phyloP scores from a whole-genome alignment of 192 early-diverging fungal species.

The Backusella parvicylindrica region DNA sequence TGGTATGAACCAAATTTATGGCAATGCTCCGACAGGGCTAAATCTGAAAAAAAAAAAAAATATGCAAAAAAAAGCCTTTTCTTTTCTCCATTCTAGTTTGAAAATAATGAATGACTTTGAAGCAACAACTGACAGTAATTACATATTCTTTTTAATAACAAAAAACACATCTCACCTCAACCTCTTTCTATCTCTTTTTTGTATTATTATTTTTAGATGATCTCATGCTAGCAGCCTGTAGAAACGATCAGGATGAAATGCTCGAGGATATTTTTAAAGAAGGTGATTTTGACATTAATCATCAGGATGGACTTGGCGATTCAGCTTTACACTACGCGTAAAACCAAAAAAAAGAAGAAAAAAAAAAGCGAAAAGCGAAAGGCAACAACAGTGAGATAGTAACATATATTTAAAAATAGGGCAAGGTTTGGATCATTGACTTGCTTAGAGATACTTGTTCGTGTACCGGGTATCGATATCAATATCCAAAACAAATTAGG shows the following conservation, averaged over 20 bases:
- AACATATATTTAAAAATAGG: background rate
- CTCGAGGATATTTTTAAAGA: constrained; percentile 54
- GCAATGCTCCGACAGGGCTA: too few species aligned
- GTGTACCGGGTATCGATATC: constrained; percentile 47
- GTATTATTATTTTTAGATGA: constrained; percentile 45
- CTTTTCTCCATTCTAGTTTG: background rate
- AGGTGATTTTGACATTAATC: constrained; percentile 54
- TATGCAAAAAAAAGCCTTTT: background rate
- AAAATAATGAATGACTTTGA: background rate
- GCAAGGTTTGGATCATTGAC: constrained; percentile 56
- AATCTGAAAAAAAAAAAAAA: too few species aligned
- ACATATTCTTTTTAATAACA: background rate
- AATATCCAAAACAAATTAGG: constrained; percentile 47
- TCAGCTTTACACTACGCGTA: constrained; percentile 69
- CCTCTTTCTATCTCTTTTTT: background rate
- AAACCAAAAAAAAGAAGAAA: too few species aligned
- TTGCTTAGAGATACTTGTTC: constrained; percentile 55
- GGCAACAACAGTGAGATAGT: too few species aligned
- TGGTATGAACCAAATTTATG: too few species aligned
- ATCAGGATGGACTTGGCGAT: constrained; percentile 59
- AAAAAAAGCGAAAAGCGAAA: too few species aligned
- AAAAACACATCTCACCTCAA: background rate
- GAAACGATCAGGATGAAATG: constrained; percentile 65
- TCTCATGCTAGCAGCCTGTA: constrained; percentile 66
- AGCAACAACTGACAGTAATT: background rate